Percentiles rank a stretch among this genome's conserved stretches.
Evolutionary conservation across 148 eudicot genomes (phyloP).

Genomic region (Heliosperma pusillum): DNA sequence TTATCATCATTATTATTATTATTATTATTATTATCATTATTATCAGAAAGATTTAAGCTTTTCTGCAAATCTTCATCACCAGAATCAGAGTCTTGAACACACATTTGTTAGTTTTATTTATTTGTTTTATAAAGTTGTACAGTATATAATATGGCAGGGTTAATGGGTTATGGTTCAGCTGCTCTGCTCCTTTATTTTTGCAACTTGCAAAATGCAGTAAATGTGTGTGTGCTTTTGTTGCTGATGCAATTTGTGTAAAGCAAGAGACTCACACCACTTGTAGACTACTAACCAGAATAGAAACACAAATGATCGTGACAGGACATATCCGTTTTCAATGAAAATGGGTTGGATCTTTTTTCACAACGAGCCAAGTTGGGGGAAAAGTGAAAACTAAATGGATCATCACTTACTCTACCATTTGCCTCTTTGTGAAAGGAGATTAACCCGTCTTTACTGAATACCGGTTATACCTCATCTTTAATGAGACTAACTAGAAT

Average conservation of each 20-base stretch:
- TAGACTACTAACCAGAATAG: neutral
- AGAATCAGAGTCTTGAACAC: slow-evolving; percentile 50
- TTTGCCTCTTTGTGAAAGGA: too few species aligned
- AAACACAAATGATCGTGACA: too few species aligned
- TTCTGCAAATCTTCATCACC: slow-evolving; percentile 27
- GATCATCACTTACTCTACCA: too few species aligned
- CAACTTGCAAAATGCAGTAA: slow-evolving; percentile 10
- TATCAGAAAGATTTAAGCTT: slow-evolving; percentile 15
- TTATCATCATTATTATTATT: neutral
- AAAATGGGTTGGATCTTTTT: too few species aligned
- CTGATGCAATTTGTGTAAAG: slow-evolving; percentile 33
- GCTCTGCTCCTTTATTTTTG: neutral
- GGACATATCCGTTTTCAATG: too few species aligned
- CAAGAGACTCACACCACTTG: slow-evolving; percentile 13
- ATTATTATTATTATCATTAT: neutral
- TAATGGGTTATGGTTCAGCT: slow-evolving; percentile 13
- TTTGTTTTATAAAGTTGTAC: too few species aligned
- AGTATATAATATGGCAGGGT: neutral
- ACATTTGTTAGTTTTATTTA: slow-evolving; percentile 35
- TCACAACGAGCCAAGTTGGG: too few species aligned
- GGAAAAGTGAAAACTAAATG: too few species aligned
- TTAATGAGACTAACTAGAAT: neutral
- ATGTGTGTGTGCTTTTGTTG: slow-evolving; percentile 18
- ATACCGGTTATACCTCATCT: too few species aligned
- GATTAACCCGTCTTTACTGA: too few species aligned